phyloP scores from a whole-genome alignment of 805 yeast species.

The Zygoascus bituminiphila region DNA sequence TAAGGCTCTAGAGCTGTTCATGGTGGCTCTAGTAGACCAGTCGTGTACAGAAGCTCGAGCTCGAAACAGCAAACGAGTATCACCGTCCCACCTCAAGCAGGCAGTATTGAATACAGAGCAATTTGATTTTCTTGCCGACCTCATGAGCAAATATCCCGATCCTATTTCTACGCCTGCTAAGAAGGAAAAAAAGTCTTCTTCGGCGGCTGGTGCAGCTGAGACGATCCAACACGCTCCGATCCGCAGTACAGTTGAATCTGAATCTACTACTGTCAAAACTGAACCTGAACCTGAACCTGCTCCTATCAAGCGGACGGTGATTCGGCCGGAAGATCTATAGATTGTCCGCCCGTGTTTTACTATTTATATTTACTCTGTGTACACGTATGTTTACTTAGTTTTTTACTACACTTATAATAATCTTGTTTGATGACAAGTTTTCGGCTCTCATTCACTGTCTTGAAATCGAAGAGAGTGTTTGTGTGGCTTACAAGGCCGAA shows the following conservation, averaged over 20 bases:
- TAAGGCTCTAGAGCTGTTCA: slow-evolving; percentile 83
- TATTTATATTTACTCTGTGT: not conserved
- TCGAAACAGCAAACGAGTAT: slow-evolving; percentile 70
- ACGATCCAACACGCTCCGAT: not conserved
- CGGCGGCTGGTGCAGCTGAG: not conserved
- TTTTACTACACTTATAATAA: no score
- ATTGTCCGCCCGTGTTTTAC: not conserved
- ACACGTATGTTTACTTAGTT: no score
- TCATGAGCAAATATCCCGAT: slow-evolving; percentile 53
- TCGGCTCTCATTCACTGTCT: no score
- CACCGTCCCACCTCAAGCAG: slow-evolving; percentile 71
- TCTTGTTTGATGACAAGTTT: no score
- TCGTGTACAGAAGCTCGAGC: slow-evolving; percentile 68
- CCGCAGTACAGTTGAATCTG: not conserved
- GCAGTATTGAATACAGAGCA: slow-evolving; percentile 83
- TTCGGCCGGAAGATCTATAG: not conserved
- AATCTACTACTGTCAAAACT: not conserved
- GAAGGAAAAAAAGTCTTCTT: not conserved
- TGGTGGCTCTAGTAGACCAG: slow-evolving; percentile 82
- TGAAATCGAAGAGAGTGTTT: no score
- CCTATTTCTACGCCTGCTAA: slow-evolving; percentile 24
- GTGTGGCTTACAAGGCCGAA: not conserved
- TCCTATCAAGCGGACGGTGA: not conserved
- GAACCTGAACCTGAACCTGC: not conserved
- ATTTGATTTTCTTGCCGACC: slow-evolving; percentile 85